Conservation (phyloP, 805 yeast species). For the Metschnikowia borealis region DNA sequence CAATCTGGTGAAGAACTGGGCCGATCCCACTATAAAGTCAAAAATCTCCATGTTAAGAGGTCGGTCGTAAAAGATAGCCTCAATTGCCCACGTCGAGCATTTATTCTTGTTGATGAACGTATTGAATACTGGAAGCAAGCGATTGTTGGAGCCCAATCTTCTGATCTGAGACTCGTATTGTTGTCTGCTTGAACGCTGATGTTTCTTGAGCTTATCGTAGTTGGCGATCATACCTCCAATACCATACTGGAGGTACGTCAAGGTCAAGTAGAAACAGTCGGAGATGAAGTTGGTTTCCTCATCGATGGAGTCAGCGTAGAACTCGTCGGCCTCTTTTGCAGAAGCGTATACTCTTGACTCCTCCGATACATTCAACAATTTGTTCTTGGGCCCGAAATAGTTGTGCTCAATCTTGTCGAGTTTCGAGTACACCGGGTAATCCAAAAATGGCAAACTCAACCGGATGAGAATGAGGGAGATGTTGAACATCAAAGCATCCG, state of each 20-base stretch:
- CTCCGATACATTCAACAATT: conserved; percentile 62
- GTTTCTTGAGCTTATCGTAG: conserved; percentile 50
- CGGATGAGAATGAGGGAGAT: conserved; percentile 61
- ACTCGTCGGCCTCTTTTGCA: conserved; percentile 60
- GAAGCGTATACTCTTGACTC: conserved; percentile 85
- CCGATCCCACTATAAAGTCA: conserved; percentile 74
- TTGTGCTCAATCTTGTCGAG: conserved; percentile 72
- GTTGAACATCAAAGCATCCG: conserved; percentile 82
- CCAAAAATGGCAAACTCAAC: conserved; percentile 82
- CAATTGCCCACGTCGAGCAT: conserved; percentile 52
- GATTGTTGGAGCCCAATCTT: conserved; percentile 10
- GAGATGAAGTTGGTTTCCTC: conserved; percentile 75
- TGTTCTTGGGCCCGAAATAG: conserved; percentile 52
- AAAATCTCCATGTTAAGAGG: conserved; percentile 61
- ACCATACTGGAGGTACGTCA: conserved; percentile 83
- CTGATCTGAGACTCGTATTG: conserved; percentile 11
- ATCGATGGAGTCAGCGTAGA: conserved; percentile 40
- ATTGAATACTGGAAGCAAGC: conserved; percentile 29
- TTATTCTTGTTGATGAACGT: conserved; percentile 38
- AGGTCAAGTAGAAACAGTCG: conserved; percentile 77
- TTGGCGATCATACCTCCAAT: conserved; percentile 68
- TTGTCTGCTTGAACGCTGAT: conserved; percentile 47
- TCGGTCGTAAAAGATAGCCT: conserved; percentile 57
- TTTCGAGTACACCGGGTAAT: conserved; percentile 53
- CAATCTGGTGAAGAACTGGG: conserved; percentile 63